A percentile compares a stretch with the other conserved stretches of the same genome.
These are phyloP conservation scores for Penicillium nucicola DNA, from an alignment of 495 filamentous ascomycete genomes.

Conservation along the genomic window DNA sequence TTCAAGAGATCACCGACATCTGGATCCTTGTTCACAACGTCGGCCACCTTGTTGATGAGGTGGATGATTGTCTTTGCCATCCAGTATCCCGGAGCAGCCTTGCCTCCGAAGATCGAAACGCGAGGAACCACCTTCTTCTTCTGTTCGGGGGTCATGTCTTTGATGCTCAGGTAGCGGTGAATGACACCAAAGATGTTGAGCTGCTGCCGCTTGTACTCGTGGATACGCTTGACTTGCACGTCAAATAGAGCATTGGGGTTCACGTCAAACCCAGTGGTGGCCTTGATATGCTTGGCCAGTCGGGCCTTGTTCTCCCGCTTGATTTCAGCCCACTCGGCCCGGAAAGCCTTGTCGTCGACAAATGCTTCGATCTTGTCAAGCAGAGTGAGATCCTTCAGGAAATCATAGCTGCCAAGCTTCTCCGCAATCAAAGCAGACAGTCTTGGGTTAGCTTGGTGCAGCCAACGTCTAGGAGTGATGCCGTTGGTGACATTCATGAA, in stretches of 20 bases:
- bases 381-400: conserved; percentile 82
- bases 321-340: conserved; percentile 87
- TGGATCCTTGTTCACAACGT: conserved; percentile 86
- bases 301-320: conserved; percentile 76
- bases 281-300: conserved; percentile 86
- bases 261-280: conserved; percentile 71
- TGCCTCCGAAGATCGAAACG: conserved; percentile 96
- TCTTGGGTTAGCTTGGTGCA: conserved; percentile 94
- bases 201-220: conserved; percentile 99
- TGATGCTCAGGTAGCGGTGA: conserved; percentile 87
- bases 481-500: conserved; percentile 99
- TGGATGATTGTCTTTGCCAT: conserved; percentile 99
- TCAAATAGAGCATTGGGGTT: conserved; percentile 90
- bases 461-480: conserved; percentile 91
- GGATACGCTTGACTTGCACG: conserved; percentile 97
- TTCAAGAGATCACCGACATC: conserved; percentile 94
- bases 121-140: conserved; percentile 86
- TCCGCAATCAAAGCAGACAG: conserved; percentile 88
- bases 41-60: conserved; percentile 86
- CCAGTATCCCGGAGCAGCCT: conserved; percentile 98
- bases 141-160: conserved; percentile 77
- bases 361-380: conserved; percentile 78
- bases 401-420: conserved; percentile 78
- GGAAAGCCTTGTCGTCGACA: conserved; percentile 83
- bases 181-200: conserved; percentile 99